Evolutionary conservation across 2,329 filamentous ascomycete species (phyloP).

Genomic region (Aschersonia sp.): DNA sequence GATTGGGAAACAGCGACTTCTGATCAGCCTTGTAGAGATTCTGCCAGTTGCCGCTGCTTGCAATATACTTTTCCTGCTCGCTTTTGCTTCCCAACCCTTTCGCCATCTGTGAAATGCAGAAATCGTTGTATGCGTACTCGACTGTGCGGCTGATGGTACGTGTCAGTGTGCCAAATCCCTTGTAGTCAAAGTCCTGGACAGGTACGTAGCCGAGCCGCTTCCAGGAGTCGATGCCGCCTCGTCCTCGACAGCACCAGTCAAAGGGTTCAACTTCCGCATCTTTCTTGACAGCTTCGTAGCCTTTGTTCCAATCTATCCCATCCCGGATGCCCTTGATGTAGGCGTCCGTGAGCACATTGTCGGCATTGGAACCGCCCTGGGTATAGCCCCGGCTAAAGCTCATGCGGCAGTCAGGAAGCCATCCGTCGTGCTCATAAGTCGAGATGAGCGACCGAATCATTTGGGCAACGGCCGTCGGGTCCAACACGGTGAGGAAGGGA

Average conservation of each 20-base stretch:
- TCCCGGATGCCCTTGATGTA: conserved; percentile 49
- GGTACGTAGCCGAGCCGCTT: conserved; percentile 59
- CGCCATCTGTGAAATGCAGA: conserved; percentile 50
- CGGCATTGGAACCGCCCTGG: conserved; percentile 62
- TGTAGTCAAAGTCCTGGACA: conserved; percentile 49
- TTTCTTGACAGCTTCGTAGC: conserved; percentile 56
- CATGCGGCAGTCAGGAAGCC: conserved; percentile 64
- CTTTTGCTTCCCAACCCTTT: conserved; percentile 34
- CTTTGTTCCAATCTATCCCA: conserved; percentile 51
- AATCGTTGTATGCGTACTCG: conserved; percentile 70
- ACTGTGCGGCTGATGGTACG: conserved; percentile 58
- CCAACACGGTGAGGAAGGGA: conserved; percentile 53
- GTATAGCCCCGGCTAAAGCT: conserved; percentile 60
- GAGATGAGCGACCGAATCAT: conserved; percentile 61
- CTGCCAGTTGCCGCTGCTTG: conserved; percentile 48
- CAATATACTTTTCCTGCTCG: conserved; percentile 45
- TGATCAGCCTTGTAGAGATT: conserved; percentile 50
- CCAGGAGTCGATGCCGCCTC: conserved; percentile 60
- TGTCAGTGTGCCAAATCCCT: conserved; percentile 54
- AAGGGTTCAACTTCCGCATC: conserved; percentile 57
- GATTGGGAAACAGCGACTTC: conserved; percentile 35
- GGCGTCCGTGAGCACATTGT: conserved; percentile 52
- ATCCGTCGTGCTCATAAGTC: conserved; percentile 55
- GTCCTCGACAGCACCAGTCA: conserved; percentile 56
- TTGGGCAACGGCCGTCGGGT: conserved; percentile 45